Base-by-base conservation (phyloP, 2,329 filamentous ascomycete genomes). In the Colletotrichum lini region DNA sequence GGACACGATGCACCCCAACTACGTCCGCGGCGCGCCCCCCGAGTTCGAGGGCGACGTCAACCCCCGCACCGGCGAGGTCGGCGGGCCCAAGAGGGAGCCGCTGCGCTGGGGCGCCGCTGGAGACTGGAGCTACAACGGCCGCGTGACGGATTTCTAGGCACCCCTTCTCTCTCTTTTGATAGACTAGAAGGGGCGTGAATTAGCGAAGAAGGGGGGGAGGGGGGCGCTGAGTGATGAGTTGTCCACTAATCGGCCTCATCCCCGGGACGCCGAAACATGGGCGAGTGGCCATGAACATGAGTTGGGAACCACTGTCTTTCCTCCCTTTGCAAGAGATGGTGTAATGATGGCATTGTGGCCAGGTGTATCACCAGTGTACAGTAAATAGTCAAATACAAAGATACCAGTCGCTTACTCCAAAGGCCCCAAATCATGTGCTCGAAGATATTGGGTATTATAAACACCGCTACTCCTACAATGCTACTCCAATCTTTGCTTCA, bases 61-160 rank as follows among this genome's bases (percentile, higher is more conserved):
- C 81, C 96, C 96, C 3, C 93, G 92, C 86, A 99, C 96, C 1
- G 96, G 96, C 30, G 96, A 99, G 86, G 90, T 98, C 13, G 96
- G 96, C 7, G 96, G 96, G 1, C 96, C 96, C 7, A 99, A 98
- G 90, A 98, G 97, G 79, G 96, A 99, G 83, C 96, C 96, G 62
- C 79, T 98, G 79, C 85, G 95, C 76, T 98, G 96, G 96, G 95
- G 95, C 0, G 85, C 87, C 21, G 80, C 77, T 0, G 92, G 94
- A 1, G 90, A 92, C 77, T 99, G 95, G 93, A 98, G 94, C 80
- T 99, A 94, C 82, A 98, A 98, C 81, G 96, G 96, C 57, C 87
- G 96, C 74, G 95, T 97, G 65, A 98, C 96, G 30, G 96, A 99
- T 82, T 99, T 99, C 72, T 91, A 76, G 10, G 6, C 18, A 9